Evolutionary conservation across 108 stramenopile species (phyloP).

Genomic region (Fistulifera pelliculosa): DNA sequence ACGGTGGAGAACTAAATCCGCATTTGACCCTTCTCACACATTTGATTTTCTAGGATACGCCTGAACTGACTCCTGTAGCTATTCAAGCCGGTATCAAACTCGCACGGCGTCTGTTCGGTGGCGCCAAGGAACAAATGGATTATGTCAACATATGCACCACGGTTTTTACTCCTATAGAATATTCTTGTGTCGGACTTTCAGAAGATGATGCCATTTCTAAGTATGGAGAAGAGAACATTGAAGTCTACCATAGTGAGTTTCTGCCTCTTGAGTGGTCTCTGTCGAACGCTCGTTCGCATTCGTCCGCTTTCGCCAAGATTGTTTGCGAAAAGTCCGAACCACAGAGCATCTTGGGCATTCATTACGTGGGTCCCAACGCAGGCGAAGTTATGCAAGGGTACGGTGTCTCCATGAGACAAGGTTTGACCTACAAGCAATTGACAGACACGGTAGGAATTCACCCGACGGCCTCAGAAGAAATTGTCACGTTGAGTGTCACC

Average conservation of each 20-base stretch:
- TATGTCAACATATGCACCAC: constrained; percentile 91
- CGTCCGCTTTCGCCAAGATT: constrained; percentile 83
- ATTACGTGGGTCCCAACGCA: constrained; percentile 96
- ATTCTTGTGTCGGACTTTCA: constrained; percentile 87
- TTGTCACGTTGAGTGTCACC: constrained; percentile 77
- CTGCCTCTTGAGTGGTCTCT: constrained; percentile 93
- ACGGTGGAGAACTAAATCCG: neutral
- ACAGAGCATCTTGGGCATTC: constrained; percentile 88
- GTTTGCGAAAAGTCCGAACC: constrained; percentile 62
- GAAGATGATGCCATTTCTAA: constrained; percentile 89
- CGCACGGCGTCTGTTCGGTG: constrained; percentile 89
- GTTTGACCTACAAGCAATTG: constrained; percentile 74
- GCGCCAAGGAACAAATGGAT: constrained; percentile 80
- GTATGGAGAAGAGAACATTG: constrained; percentile 74
- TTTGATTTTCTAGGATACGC: constrained; percentile 47
- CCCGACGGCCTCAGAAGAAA: constrained; percentile 91
- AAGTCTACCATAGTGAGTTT: constrained; percentile 92
- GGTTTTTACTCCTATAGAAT: constrained; percentile 97
- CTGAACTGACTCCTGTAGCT: constrained; percentile 97
- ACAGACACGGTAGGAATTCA: constrained; percentile 95
- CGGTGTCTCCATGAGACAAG: constrained; percentile 86
- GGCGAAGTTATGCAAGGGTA: constrained; percentile 96
- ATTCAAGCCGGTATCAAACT: constrained; percentile 90
- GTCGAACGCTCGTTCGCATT: constrained; percentile 40
- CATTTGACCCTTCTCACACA: neutral